Evolutionary conservation across 768 basidiomycete species (phyloP), one percentile per base, ranked within the genome.

Genomic region (Psilocybe azurescens): DNA sequence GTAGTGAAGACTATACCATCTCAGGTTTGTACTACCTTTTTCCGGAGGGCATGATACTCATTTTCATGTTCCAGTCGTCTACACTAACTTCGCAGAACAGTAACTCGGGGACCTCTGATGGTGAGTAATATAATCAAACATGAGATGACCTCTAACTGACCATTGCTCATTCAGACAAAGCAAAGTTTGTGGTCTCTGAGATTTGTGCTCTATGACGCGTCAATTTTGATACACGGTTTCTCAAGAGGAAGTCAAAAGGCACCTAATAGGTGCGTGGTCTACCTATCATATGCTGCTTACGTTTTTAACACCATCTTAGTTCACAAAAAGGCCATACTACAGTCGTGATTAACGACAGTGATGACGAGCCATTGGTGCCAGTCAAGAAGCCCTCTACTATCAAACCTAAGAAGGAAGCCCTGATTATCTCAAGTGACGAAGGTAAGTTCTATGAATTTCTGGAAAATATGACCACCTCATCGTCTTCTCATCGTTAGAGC

Each of bases 371-470:
- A 20, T 58, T 70, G 1, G 66, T 56, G 9, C 65, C 63, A 2
- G 13, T 53, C 5, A 72, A 70, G n/a, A 67, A 63, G 36, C 18
- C 64, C 7, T 47, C 65, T 1, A 41, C 66, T 8, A 29, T 54
- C 4, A 61, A 59, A 53, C 47, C 57, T 3, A 63, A 60, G 44
- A 61, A 65, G 51, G 36, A 29, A 10, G 58, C 56, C n/a, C 41
- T 56, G 9, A 50, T 66, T 13, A 56, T 76, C 11, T 75, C 76
- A 5, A 79, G 76, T 57, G 79, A 79, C 20, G 79, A 80, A 30
- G 78, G 66, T 65, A 49, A 1, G 50, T 24, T 9, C 13, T 24
- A 9, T 10, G 51, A 51, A 7, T 20, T 7, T 29, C 18, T 51
- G 4, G 24, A 24, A 24, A 24, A 24, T 24, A 24, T 24, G 24